These are phyloP conservation scores for Blastobotrys persicus DNA, from an alignment of 1,139 yeast species.

Conservation along the genomic window DNA sequence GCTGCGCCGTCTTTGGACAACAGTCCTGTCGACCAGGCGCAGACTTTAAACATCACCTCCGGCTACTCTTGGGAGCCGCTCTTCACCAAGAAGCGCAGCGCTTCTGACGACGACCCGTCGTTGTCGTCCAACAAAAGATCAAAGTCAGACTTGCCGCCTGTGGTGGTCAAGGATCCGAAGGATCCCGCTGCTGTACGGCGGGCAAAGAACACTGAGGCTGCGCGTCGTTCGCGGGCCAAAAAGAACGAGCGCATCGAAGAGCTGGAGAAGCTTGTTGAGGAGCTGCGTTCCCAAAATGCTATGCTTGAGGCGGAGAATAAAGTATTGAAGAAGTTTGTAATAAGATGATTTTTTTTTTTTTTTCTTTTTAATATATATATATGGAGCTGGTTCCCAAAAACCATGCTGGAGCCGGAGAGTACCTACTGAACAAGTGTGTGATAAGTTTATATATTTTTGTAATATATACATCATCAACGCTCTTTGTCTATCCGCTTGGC, in stretches of 20 bases:
- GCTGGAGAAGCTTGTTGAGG: conserved; percentile 74
- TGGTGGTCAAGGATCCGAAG: conserved; percentile 48
- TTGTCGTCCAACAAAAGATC: conserved; percentile 7
- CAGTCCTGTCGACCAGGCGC: not conserved
- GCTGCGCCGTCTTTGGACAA: not conserved
- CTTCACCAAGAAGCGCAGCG: conserved; percentile 6
- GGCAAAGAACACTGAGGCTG: conserved; percentile 96
- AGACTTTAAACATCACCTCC: not conserved
- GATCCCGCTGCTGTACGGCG: conserved; percentile 78
- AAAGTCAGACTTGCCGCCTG: conserved; percentile 60
- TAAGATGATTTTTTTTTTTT: conserved; percentile 1
- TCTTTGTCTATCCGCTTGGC: no score
- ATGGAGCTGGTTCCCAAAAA: no score
- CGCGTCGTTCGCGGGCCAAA: conserved; percentile 91
- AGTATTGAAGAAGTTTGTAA: conserved; percentile 21
- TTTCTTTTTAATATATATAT: no score
- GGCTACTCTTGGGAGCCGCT: conserved; percentile 6
- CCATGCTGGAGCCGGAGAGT: no score
- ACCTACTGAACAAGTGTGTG: no score
- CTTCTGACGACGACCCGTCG: not conserved
- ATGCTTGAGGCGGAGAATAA: conserved; percentile 52
- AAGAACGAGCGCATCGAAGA: conserved; percentile 85
- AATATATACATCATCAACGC: no score
- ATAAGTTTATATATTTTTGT: no score
- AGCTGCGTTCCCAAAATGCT: conserved; percentile 53